Base-by-base conservation (phyloP, 768 basidiomycete genomes). In the Russula ochroleuca region DNA sequence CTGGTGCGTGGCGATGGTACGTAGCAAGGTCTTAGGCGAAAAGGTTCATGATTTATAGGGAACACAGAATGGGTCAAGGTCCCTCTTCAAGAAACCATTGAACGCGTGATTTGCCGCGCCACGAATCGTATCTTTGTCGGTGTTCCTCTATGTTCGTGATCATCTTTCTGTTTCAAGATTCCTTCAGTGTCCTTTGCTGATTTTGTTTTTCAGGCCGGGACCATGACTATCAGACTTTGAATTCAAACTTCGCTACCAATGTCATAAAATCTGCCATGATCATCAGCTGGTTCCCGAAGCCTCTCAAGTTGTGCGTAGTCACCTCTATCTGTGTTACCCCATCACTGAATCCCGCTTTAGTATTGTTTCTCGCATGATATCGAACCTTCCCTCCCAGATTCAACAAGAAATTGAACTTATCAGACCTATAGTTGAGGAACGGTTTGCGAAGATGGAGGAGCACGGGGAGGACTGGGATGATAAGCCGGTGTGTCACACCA, bases 221-320 rank as follows among this genome's bases (percentile, higher is more conserved):
- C 62, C 68, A 67, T 7, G 79, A 76, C 41, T 83, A 78, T 61
- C 70, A 28, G 28, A 28, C 28, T 28, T 28, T 28, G 28, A 28
- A 28, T 28, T 28, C 28, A 28, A 28, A 28, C 33, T 80, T 76
- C 56, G 72, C 80, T 3, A 62, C 72, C 17, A 72, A 77, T 21
- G 71, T 82, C 23, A 61, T 76, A 14, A 74, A 68, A 33, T 70
- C 72, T 3, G 71, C 72, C 0, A 38, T 52, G 1, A 70, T 75
- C n/a, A 71, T 83, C 40, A 73, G 72, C n/a, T 41, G 77, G 15
- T 75, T 80, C 58, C 82, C 81, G 0, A 52, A 65, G 19, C 72
- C 78, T 61, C 58, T 83, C 23, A 76, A 74, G 67, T 78, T 79
- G 82, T 82, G 62, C 54, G 78, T 37, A 9, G 35, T 17, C 8